Percentiles rank a stretch among this genome's conserved stretches.
Conservation (phyloP, 140 eudicot species). For the Oenanthe javanica region DNA sequence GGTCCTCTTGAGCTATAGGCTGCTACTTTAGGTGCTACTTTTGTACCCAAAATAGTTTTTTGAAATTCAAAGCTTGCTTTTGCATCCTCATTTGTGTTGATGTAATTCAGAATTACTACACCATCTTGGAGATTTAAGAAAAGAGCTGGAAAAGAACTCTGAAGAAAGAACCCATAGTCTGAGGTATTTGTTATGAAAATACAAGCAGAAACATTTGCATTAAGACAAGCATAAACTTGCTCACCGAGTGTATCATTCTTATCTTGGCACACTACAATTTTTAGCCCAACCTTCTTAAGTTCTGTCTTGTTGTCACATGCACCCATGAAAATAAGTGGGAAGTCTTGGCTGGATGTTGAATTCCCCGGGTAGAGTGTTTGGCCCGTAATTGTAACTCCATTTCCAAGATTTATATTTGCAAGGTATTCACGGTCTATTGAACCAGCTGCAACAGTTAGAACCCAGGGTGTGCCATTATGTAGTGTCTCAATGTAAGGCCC, state of each 20-base stretch:
- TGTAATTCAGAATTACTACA: slow-evolving; percentile 28
- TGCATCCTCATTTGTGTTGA: slow-evolving; percentile 16
- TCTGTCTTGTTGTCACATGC: slow-evolving; percentile 34
- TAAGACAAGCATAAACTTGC: slow-evolving; percentile 26
- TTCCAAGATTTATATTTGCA: slow-evolving; percentile 47
- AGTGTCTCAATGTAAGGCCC: slow-evolving; percentile 51
- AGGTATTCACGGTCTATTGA: slow-evolving; percentile 53
- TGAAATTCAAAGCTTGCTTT: slow-evolving; percentile 40
- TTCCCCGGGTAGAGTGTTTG: slow-evolving; percentile 50
- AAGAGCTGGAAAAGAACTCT: slow-evolving; percentile 40
- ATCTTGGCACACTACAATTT: slow-evolving; percentile 56
- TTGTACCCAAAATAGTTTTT: slow-evolving; percentile 32
- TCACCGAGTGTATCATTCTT: slow-evolving; percentile 30
- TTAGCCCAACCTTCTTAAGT: slow-evolving; percentile 18
- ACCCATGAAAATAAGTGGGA: slow-evolving; percentile 22
- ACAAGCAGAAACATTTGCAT: slow-evolving; percentile 34
- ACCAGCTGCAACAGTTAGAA: slow-evolving; percentile 71
- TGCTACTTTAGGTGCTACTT: slow-evolving; percentile 53
- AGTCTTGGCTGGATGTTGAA: slow-evolving; percentile 11
- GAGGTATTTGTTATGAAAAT: slow-evolving; percentile 55
- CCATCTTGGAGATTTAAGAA: slow-evolving; percentile 43
- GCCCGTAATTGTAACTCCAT: slow-evolving; percentile 40
- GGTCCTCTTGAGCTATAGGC: slow-evolving; percentile 88
- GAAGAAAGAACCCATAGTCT: slow-evolving; percentile 28
- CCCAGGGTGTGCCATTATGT: slow-evolving; percentile 86